Evolutionary conservation across 331 rosid genomes (phyloP).

Genomic region (Malus hybrid): DNA sequence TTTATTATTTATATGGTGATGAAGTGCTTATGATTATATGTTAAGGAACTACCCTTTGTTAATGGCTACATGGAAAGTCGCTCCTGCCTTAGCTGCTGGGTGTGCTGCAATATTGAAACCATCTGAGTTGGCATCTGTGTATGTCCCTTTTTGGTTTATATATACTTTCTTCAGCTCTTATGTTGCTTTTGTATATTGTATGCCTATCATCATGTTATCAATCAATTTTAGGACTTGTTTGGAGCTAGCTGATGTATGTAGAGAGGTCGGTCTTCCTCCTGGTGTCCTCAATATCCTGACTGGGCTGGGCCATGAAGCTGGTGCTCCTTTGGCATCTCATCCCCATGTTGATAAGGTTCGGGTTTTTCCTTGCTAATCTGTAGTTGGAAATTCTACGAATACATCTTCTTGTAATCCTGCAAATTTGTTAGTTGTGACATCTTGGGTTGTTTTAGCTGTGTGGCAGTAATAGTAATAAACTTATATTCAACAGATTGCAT

Average conservation of each 20-base stretch:
- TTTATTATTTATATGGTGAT: not conserved
- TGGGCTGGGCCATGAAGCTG: slow-evolving; percentile 92
- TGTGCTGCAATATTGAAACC: slow-evolving; percentile 96
- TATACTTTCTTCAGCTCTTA: slow-evolving; percentile 8
- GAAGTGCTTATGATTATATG: slow-evolving; percentile 12
- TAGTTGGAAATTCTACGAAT: slow-evolving; percentile 2
- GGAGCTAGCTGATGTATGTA: slow-evolving; percentile 80
- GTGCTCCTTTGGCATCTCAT: slow-evolving; percentile 92
- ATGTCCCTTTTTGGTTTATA: slow-evolving; percentile 26
- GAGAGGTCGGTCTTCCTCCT: slow-evolving; percentile 15
- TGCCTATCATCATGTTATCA: slow-evolving; percentile 3
- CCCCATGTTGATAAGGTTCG: slow-evolving; percentile 90
- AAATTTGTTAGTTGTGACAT: not conserved
- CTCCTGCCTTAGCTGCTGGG: slow-evolving; percentile 98
- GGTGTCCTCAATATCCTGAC: slow-evolving; percentile 76
- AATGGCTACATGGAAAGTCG: slow-evolving; percentile 97
- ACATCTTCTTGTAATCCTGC: not conserved
- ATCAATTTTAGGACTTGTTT: slow-evolving; percentile 64
- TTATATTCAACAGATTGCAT: slow-evolving; percentile 62
- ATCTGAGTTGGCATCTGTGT: slow-evolving; percentile 90
- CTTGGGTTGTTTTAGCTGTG: slow-evolving; percentile 10
- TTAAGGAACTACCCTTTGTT: slow-evolving; percentile 88
- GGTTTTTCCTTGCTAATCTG: not conserved
- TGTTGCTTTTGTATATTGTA: slow-evolving; percentile 2
- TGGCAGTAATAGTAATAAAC: not conserved